Evolutionary conservation across 2,329 filamentous ascomycete genomes (phyloP), one percentile per base, ranked within the genome.

Genomic region (Diaporthe sp.): DNA sequence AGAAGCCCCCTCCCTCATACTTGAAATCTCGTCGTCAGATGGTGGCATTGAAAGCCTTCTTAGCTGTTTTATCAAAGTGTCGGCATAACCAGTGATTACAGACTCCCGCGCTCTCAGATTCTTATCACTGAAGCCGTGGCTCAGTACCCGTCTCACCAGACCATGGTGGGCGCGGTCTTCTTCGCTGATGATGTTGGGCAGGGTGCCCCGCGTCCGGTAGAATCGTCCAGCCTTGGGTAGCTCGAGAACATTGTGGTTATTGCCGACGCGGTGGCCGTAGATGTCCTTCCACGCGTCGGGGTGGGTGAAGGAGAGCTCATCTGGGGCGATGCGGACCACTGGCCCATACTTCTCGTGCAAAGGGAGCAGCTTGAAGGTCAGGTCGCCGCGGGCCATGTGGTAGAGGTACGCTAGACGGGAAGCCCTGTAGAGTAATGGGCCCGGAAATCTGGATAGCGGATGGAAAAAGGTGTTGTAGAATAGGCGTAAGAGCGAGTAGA

Each of bases 381-480:
- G 96, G 82, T 96, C 96, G 34, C 95, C 95, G 3, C 94, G 94
- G 67, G 97, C 90, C 79, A 98, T 97, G 22, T 94, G 94, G 44
- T 97, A 88, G 37, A 76, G 72, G 46, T 58, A 78, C 4, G 79
- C 79, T 10, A 80, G 49, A 39, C 71, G 37, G 7, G 79, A 79
- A 10, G 79, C 78, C 65, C 78, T 77, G 39, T 78, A 73, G 31
- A 76, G 37, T 7, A 79, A 31, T 4, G 81, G 81, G 25, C 80
- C 81, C 1, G 80, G 80, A 71, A 76, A 79, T 37, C 25, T 28
- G 13, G 76, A 71, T 22, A 82, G 77, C 2, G 81, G 81, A 75
- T 82, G 81, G 49, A 81, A 74, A 55, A 58, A 76, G n/a, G 80
- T 71, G 72, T 79, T 80, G 77, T 82, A 81, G 57, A 78, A 12